Conservation (phyloP, 2,329 filamentous ascomycete genomes). For the Orbilia brochopaga region DNA sequence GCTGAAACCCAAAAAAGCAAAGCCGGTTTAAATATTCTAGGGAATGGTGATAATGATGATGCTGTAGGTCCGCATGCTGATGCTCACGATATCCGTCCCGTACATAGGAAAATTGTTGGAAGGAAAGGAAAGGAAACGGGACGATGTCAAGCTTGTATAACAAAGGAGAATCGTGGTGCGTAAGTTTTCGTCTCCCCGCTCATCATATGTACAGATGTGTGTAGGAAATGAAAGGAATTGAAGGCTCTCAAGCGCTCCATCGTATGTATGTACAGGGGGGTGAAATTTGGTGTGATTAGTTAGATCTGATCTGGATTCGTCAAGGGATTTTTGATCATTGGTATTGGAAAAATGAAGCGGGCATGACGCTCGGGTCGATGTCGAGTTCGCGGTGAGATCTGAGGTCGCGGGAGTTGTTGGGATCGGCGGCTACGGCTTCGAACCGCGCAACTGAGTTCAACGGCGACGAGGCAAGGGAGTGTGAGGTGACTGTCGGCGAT, state of each 20-base stretch:
- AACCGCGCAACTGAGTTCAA: conserved; percentile 46
- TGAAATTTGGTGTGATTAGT: background rate
- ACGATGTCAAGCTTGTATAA: conserved; percentile 7
- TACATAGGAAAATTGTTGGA: conserved; percentile 44
- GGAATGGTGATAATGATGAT: conserved; percentile 22
- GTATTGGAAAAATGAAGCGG: conserved; percentile 45
- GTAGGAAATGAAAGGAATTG: conserved; percentile 1
- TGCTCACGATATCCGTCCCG: conserved; percentile 21
- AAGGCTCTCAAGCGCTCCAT: no score
- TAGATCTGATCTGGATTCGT: background rate
- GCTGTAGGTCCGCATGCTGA: conserved; percentile 21
- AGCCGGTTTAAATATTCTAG: background rate
- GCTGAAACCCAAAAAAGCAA: conserved; percentile 25
- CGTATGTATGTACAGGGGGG: background rate
- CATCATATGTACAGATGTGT: conserved; percentile 24
- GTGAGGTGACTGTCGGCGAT: conserved; percentile 21
- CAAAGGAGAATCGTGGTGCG: conserved; percentile 36
- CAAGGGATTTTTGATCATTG: conserved; percentile 1
- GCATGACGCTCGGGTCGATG: conserved; percentile 46
- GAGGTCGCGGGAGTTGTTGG: conserved; percentile 15
- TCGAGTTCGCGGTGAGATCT: conserved; percentile 20
- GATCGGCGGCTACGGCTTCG: conserved; percentile 36
- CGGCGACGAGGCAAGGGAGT: conserved; percentile 23
- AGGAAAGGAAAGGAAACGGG: conserved; percentile 1
- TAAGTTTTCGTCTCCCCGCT: background rate